Conservation (phyloP, 176 grass and related monocot genomes). For the Typha latifolia region DNA sequence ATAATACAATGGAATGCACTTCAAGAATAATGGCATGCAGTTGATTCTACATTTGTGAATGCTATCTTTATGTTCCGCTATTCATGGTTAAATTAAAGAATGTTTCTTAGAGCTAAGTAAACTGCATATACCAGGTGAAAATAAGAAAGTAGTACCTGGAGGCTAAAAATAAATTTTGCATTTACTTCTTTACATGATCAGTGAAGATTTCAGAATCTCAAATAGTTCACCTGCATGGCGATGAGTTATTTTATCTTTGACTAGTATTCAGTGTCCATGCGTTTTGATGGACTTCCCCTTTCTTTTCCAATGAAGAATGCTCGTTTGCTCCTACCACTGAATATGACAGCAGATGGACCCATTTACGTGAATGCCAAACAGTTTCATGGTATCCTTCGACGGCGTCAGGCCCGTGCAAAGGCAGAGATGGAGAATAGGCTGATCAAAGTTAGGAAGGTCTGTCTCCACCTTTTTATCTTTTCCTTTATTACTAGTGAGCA, state of each 20-base stretch:
- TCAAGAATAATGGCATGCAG: too few relatives aligned
- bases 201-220: not conserved
- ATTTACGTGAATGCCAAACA: slow-evolving; percentile 93
- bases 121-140: too few relatives aligned
- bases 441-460: slow-evolving; percentile 67
- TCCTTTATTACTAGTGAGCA: not conserved
- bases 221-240: not conserved
- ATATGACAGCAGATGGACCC: slow-evolving; percentile 46
- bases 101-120: too few relatives aligned
- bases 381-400: slow-evolving; percentile 79
- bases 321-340: slow-evolving; percentile 65
- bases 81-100: too few relatives aligned
- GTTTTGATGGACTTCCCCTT: not conserved
- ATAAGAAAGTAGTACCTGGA: too few relatives aligned
- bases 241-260: not conserved
- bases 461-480: not conserved
- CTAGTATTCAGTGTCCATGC: not conserved
- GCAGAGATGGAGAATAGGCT: slow-evolving; percentile 43
- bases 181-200: not conserved
- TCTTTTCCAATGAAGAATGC: slow-evolving; percentile 33
- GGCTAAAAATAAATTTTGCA: too few relatives aligned
- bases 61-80: not conserved
- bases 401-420: slow-evolving; percentile 83
- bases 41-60: too few relatives aligned
- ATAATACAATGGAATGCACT: too few relatives aligned